Evolutionary conservation across 2,329 filamentous ascomycete species (phyloP), one percentile per base, ranked within the genome.

Genomic region (Thelonectria olida): DNA sequence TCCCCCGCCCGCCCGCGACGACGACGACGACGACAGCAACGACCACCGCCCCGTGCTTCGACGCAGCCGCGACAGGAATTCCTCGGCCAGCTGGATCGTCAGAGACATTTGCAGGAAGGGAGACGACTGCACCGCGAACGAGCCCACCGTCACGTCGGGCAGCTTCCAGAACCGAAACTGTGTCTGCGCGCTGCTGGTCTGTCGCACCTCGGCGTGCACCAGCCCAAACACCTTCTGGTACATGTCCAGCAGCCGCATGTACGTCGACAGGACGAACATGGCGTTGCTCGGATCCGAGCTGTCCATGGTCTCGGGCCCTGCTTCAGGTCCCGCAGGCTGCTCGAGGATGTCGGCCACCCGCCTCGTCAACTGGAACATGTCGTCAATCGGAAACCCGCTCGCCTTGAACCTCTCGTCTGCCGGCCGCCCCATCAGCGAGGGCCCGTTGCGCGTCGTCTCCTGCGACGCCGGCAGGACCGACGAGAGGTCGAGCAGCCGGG

Each of bases 51-150:
- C 67, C 1, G 76, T 75, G n/a, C 73, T 72, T 7, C 67, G 64
- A 31, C 76, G 72, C 22, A 80, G 74, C 27, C 75, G 72, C 27
- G 66, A 68, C 13, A 81, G 70, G 41, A 80, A 79, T 64, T 79
- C 77, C 58, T 80, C 77, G 5, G 75, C 78, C n/a, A 81, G 68
- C 61, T 80, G 77, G 27, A 80, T 72, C 3, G 78, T 79, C 19
- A 81, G 70, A 10, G 75, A 79, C 75, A 80, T 79, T 60, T 80
- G 79, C 31, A 80, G 69, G n/a, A 74, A 74, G 1, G 77, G 76
- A 4, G 77, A 74, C 12, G 78, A 75, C 45, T 77, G 75, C 15
- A 81, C 75, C 5, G 77, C 72, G 44, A 80, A 79, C 4, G 76
- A 77, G 5, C 79, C 79, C 2, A 81, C 72, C 5, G 75, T 77